phyloP scores from a whole-genome alignment of 2,329 filamentous ascomycete species.

The Neurospora sp. region DNA sequence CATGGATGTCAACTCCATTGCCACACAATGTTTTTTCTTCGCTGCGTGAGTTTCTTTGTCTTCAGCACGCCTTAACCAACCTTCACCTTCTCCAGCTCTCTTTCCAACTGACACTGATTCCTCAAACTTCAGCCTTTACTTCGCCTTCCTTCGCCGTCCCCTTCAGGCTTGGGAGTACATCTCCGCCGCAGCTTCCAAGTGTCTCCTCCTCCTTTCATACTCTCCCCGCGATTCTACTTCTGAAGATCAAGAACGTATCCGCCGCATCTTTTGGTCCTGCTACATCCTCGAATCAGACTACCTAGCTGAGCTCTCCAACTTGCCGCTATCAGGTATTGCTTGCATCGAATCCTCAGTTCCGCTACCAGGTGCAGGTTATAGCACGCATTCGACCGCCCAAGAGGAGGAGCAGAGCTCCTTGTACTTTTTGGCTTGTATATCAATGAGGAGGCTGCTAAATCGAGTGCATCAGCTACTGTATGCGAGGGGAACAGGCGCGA shows the following conservation, averaged over 20 bases:
- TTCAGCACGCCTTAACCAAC: background rate
- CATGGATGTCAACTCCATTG: conserved; percentile 34
- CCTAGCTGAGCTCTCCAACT: conserved; percentile 39
- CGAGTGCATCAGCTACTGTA: conserved; percentile 41
- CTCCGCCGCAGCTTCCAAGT: conserved; percentile 38
- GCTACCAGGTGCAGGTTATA: conserved; percentile 34
- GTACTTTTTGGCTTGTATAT: conserved; percentile 45
- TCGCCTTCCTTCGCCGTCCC: conserved; percentile 38
- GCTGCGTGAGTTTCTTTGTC: conserved; percentile 28
- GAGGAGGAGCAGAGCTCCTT: conserved; percentile 39
- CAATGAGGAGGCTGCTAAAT: conserved; percentile 38
- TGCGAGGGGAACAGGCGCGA: conserved; percentile 33
- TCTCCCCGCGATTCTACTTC: conserved; percentile 22
- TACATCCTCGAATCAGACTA: conserved; percentile 46
- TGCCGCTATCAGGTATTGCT: conserved; percentile 40
- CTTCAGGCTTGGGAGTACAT: conserved; percentile 44
- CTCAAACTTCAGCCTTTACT: conserved; percentile 30
- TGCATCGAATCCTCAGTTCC: conserved; percentile 41
- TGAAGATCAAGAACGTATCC: conserved; percentile 37
- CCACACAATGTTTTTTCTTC: conserved; percentile 41
- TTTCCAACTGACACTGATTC: background rate
- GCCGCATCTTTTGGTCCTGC: conserved; percentile 45
- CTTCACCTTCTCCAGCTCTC: background rate
- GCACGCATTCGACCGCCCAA: conserved; percentile 29
- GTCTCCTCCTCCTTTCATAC: conserved; percentile 38